phyloP scores from a whole-genome alignment of 371 early-diverging fungal species.

The Zychaea mexicana region DNA sequence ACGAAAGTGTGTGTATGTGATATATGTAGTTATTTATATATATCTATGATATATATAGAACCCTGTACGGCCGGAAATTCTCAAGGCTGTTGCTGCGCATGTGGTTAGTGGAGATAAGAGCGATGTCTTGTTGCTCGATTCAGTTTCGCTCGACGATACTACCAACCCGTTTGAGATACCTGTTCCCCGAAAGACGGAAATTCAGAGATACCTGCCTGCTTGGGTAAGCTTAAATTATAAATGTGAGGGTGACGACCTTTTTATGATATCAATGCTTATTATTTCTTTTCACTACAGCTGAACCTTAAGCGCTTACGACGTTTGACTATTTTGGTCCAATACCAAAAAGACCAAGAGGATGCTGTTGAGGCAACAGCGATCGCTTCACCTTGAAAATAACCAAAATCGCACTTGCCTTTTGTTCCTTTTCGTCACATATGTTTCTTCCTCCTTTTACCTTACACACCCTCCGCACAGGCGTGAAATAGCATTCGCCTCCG shows the following conservation, averaged over 20 bases:
- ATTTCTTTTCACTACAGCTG: slow-evolving; percentile 14
- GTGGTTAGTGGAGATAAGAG: slow-evolving; percentile 88
- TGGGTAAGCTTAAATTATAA: slow-evolving; percentile 40
- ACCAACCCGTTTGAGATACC: slow-evolving; percentile 66
- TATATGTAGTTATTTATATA: neutral
- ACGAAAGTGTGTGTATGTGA: neutral
- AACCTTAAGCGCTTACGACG: slow-evolving; percentile 42
- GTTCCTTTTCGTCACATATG: no score
- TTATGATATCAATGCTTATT: no score
- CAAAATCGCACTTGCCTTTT: no score
- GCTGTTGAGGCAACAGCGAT: slow-evolving; percentile 9
- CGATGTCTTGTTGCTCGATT: slow-evolving; percentile 87
- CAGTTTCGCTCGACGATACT: slow-evolving; percentile 76
- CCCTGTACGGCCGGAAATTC: slow-evolving; percentile 85
- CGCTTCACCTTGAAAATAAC: no score
- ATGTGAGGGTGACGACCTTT: no score
- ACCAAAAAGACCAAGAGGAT: neutral
- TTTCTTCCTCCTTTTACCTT: no score
- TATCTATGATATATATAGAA: slow-evolving; percentile 40
- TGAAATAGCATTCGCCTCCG: no score
- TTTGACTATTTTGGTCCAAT: slow-evolving; percentile 17
- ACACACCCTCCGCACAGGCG: no score
- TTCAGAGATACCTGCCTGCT: slow-evolving; percentile 60
- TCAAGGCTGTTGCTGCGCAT: slow-evolving; percentile 86
- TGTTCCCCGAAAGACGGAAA: slow-evolving; percentile 52